Evolutionary conservation across 257 asterid species (phyloP).

Genomic region (Paulownia fortunei): DNA sequence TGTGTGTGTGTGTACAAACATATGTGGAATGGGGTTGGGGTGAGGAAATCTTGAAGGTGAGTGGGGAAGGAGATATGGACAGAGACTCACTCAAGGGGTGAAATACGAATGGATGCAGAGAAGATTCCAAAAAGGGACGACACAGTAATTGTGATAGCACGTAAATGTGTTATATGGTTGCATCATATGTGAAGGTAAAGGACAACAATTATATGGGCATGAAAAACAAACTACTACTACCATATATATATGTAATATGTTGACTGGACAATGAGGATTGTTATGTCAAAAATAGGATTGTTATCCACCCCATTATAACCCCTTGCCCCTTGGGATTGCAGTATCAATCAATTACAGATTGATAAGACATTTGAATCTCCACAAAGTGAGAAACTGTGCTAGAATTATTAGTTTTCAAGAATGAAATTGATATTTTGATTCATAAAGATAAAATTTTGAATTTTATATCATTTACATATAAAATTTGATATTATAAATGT

Average conservation of each 20-base stretch:
- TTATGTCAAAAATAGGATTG: constrained; percentile 14
- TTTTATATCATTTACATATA: no score
- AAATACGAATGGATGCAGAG: constrained; percentile 40
- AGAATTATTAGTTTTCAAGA: no score
- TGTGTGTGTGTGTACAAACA: no score
- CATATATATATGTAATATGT: constrained; percentile 11
- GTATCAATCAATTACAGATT: constrained; percentile 17
- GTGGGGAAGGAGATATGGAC: constrained; percentile 23
- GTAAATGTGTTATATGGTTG: constrained; percentile 48
- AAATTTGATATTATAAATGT: no score
- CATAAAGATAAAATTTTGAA: no score
- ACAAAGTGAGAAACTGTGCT: no score
- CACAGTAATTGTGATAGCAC: constrained; percentile 58
- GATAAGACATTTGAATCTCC: background rate
- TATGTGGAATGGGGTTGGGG: no score
- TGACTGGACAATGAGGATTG: constrained; percentile 40
- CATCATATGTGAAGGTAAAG: constrained; percentile 32
- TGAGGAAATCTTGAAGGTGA: no score
- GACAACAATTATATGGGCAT: constrained; percentile 44
- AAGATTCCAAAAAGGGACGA: constrained; percentile 52
- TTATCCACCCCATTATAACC: constrained; percentile 29
- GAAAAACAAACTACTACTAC: constrained; percentile 31
- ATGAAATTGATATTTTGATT: no score
- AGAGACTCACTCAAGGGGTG: constrained; percentile 15
- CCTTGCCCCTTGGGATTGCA: constrained; percentile 16